These are phyloP conservation scores for Catenaria anguillulae DNA, from an alignment of 371 early-diverging fungal species.

Conservation along the genomic window DNA sequence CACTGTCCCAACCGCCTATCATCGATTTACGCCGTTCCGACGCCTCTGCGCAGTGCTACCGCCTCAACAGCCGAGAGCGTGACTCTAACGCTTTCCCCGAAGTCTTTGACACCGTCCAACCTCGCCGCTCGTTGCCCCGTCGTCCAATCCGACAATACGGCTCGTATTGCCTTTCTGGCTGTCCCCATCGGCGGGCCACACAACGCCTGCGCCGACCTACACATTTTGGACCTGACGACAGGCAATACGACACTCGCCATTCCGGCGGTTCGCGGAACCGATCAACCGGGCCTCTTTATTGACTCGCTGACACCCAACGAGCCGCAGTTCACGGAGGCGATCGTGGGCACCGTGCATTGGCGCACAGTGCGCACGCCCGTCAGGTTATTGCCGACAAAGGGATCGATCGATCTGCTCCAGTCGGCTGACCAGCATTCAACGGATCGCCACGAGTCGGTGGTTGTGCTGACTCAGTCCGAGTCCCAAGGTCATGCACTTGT, in stretches of 20 bases:
- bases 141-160: slow-evolving; percentile 21
- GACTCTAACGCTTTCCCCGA: slow-evolving; percentile 14
- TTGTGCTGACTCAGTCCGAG: too few species aligned
- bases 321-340: slow-evolving; percentile 15
- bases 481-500: too few species aligned
- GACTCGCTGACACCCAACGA: slow-evolving; percentile 9
- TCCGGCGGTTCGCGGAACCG: too few species aligned
- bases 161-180: slow-evolving; percentile 30
- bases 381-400: too few species aligned
- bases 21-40: too few species aligned
- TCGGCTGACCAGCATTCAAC: too few species aligned
- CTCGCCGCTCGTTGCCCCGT: slow-evolving; percentile 37
- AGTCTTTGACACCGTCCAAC: slow-evolving; percentile 14
- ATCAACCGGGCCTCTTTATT: slow-evolving; percentile 38
- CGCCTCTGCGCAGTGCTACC: slow-evolving; percentile 20
- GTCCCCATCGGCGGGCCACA: slow-evolving; percentile 42
- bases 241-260: too few species aligned
- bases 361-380: too few species aligned
- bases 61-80: slow-evolving; percentile 10
- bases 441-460: too few species aligned
- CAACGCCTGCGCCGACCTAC: slow-evolving; percentile 26
- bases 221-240: slow-evolving; percentile 15
- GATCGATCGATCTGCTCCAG: too few species aligned
- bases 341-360: slow-evolving; percentile 14
- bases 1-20: slow-evolving; percentile 39